Percentiles rank a stretch among this genome's conserved stretches.
These are phyloP conservation scores for Cornus kousa DNA, from an alignment of 148 eudicot species.

Conservation along the genomic window DNA sequence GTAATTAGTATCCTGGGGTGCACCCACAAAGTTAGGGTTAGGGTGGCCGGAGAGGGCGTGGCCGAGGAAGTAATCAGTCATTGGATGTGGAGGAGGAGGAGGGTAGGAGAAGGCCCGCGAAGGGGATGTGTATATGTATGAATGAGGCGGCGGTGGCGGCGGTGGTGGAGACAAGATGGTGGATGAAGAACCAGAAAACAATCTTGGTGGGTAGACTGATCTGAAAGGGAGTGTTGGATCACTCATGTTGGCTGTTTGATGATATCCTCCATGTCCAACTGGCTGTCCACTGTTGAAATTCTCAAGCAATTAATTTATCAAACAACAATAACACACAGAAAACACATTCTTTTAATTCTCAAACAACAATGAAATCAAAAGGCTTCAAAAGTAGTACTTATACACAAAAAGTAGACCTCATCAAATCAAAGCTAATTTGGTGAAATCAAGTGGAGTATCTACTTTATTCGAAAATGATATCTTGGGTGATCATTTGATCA, in stretches of 20 bases:
- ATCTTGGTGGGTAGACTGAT: constrained; percentile 56
- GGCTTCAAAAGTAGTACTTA: background rate
- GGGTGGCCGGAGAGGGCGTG: constrained; percentile 41
- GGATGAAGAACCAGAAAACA: constrained; percentile 44
- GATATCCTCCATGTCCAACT: constrained; percentile 38
- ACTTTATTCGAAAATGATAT: background rate
- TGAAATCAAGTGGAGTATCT: background rate
- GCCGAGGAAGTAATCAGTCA: constrained; percentile 53
- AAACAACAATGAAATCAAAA: background rate
- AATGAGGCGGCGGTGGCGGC: constrained; percentile 22
- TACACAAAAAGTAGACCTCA: too few relatives aligned
- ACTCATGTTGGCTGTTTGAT: constrained; percentile 28
- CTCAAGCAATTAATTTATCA: background rate
- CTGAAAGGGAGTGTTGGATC: constrained; percentile 40
- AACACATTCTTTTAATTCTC: background rate
- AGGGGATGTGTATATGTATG: constrained; percentile 47
- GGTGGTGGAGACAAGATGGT: constrained; percentile 24
- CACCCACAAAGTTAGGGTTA: constrained; percentile 2
- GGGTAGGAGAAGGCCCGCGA: constrained; percentile 3
- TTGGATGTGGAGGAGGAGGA: constrained; percentile 24
- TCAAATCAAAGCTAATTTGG: background rate
- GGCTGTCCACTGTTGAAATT: constrained; percentile 34
- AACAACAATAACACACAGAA: background rate
- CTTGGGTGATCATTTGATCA: background rate
- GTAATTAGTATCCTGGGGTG: constrained; percentile 35